Evolutionary conservation across 1,284 basidiomycete genomes (phyloP).

Genomic region (Sanghuangporus sanghuang): DNA sequence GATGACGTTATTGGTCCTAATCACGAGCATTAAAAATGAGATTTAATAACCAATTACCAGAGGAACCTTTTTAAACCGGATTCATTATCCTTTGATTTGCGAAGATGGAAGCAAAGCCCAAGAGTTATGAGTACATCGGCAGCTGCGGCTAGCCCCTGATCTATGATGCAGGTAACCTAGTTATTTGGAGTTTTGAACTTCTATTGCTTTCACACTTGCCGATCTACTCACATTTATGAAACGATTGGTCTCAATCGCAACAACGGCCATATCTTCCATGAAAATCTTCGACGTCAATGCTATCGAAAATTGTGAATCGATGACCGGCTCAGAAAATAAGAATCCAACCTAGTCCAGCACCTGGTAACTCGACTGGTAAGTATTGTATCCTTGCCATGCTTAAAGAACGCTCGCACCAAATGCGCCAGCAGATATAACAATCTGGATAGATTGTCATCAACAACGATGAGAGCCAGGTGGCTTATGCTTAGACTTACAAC

Average conservation of each 20-base stretch:
- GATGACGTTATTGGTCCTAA: not conserved
- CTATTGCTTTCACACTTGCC: not conserved
- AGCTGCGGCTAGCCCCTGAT: not conserved
- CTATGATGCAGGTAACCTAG: not conserved
- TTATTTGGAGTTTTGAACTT: not conserved
- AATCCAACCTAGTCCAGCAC: not conserved
- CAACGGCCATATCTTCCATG: not conserved
- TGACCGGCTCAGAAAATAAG: not conserved
- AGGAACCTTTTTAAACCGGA: not conserved
- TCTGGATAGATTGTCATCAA: not conserved
- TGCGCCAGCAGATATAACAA: not conserved
- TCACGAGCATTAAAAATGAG: not conserved
- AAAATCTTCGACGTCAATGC: not conserved
- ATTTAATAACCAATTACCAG: not conserved
- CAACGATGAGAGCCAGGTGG: not conserved
- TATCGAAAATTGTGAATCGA: not conserved
- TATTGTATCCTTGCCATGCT: not conserved
- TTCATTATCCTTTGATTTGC: not conserved
- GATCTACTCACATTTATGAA: not conserved
- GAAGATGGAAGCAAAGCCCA: not conserved
- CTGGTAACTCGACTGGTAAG: not conserved
- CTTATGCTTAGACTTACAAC: not conserved
- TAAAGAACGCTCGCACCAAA: not conserved
- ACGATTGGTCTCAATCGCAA: not conserved
- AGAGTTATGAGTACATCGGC: not conserved